Evolutionary conservation across 169 alveolate species (phyloP).

Genomic region (Cyclospora cayetanensis): DNA sequence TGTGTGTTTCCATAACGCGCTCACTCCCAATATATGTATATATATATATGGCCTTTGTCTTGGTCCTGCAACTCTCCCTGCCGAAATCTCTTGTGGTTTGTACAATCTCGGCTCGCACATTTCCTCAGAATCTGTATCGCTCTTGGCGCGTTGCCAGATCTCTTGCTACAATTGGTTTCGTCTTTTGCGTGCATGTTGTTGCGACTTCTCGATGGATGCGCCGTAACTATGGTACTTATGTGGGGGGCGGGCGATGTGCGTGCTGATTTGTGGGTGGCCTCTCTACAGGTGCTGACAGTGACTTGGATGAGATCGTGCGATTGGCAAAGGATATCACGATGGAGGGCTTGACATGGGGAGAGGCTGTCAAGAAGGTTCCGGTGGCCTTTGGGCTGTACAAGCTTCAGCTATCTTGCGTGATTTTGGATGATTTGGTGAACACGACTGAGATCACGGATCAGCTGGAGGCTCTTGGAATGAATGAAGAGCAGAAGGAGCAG

Average conservation of each 20-base stretch:
- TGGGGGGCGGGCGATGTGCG: no score
- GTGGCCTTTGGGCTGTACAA: slow-evolving; percentile 88
- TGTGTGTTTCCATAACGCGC: no score
- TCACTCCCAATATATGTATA: no score
- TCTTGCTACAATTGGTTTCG: background rate
- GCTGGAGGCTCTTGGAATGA: slow-evolving; percentile 86
- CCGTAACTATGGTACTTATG: no score
- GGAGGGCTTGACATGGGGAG: slow-evolving; percentile 90
- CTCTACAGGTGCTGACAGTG: slow-evolving; percentile 78
- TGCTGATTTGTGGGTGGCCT: no score
- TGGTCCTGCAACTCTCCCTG: no score
- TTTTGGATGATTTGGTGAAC: slow-evolving; percentile 85
- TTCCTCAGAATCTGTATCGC: background rate
- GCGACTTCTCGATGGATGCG: no score
- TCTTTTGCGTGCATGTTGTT: no score
- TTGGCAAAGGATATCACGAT: slow-evolving; percentile 80
- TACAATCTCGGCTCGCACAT: no score
- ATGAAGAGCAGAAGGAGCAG: slow-evolving; percentile 79
- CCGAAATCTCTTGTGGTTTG: no score
- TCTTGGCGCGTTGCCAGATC: background rate
- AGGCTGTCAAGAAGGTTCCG: slow-evolving; percentile 85
- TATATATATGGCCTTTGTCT: no score
- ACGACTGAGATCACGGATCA: slow-evolving; percentile 84
- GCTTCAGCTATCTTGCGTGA: slow-evolving; percentile 80
- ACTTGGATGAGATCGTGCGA: slow-evolving; percentile 81